Evolutionary conservation across 495 filamentous ascomycete species (phyloP).

Genomic region (Alectoria sarmentosa): DNA sequence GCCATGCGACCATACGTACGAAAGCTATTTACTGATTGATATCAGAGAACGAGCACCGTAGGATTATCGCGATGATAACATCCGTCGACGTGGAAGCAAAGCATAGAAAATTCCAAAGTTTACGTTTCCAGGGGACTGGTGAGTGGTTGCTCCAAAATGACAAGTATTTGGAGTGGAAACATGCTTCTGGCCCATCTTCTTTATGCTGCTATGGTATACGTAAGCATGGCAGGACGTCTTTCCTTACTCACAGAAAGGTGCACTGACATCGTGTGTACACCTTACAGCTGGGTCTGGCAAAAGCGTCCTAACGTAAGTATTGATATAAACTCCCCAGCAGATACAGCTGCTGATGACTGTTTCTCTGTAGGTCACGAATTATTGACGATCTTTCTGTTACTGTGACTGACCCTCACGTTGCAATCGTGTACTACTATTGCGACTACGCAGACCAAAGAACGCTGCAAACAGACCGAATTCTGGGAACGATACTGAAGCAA

Average conservation of each 20-base stretch:
- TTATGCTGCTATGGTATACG: conserved; percentile 28
- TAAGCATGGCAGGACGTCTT: conserved; percentile 5
- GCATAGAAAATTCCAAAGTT: conserved; percentile 15
- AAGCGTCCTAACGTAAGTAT: conserved; percentile 21
- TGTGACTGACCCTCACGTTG: background rate
- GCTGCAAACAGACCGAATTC: conserved; percentile 15
- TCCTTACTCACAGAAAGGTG: background rate
- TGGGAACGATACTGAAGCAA: conserved; percentile 25
- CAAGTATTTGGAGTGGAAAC: conserved; percentile 16
- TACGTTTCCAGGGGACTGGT: conserved; percentile 20
- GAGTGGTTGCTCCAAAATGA: conserved; percentile 18
- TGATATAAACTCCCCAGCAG: background rate
- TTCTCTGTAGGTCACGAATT: conserved; percentile 6
- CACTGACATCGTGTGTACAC: background rate
- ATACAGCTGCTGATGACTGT: background rate
- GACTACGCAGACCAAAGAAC: conserved; percentile 23
- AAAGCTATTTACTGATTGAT: background rate
- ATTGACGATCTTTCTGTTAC: conserved; percentile 6
- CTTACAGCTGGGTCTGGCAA: conserved; percentile 25
- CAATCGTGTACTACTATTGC: conserved; percentile 24
- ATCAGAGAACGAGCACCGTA: conserved; percentile 16
- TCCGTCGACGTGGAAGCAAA: conserved; percentile 16
- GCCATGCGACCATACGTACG: too few species aligned
- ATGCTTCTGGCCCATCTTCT: conserved; percentile 1
- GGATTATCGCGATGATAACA: conserved; percentile 16